Evolutionary conservation across 139 green algal species (phyloP).

Genomic region (Tetraselmis chui): DNA sequence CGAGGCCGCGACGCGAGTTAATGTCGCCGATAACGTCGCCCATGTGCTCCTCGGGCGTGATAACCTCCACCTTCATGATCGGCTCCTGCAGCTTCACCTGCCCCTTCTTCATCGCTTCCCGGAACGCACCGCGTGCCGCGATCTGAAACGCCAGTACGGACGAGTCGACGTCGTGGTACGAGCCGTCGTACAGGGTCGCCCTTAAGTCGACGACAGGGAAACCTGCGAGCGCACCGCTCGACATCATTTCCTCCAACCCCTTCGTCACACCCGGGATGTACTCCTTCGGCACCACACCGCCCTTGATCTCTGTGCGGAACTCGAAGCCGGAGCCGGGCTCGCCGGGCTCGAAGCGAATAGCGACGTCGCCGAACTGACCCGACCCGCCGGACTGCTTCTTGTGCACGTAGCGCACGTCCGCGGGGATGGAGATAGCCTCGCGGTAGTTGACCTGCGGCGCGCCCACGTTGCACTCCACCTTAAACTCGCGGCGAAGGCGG

Average conservation of each 20-base stretch:
- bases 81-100: slow-evolving; percentile 88
- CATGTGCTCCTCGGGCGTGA: slow-evolving; percentile 93
- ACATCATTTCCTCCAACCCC: slow-evolving; percentile 94
- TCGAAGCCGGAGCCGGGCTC: slow-evolving; percentile 91
- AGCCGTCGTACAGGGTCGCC: slow-evolving; percentile 82
- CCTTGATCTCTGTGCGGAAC: slow-evolving; percentile 96
- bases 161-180: slow-evolving; percentile 98
- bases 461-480: slow-evolving; percentile 88
- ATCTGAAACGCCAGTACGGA: slow-evolving; percentile 97
- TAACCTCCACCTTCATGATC: slow-evolving; percentile 97
- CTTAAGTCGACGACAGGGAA: slow-evolving; percentile 94
- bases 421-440: slow-evolving; percentile 78
- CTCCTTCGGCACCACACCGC: slow-evolving; percentile 93
- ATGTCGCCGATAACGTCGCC: slow-evolving; percentile 97
- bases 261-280: slow-evolving; percentile 95
- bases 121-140: slow-evolving; percentile 71
- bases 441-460: slow-evolving; percentile 97
- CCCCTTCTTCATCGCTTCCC: slow-evolving; percentile 89
- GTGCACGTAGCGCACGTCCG: slow-evolving; percentile 89
- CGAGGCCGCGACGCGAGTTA: slow-evolving; percentile 89
- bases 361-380: slow-evolving; percentile 95
- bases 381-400: slow-evolving; percentile 98
- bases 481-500: slow-evolving; percentile 93
- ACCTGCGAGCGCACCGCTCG: slow-evolving; percentile 78
- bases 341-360: slow-evolving; percentile 90